phyloP scores from a whole-genome alignment of 2,329 filamentous ascomycete species.

The Alternaria incomplexa region DNA sequence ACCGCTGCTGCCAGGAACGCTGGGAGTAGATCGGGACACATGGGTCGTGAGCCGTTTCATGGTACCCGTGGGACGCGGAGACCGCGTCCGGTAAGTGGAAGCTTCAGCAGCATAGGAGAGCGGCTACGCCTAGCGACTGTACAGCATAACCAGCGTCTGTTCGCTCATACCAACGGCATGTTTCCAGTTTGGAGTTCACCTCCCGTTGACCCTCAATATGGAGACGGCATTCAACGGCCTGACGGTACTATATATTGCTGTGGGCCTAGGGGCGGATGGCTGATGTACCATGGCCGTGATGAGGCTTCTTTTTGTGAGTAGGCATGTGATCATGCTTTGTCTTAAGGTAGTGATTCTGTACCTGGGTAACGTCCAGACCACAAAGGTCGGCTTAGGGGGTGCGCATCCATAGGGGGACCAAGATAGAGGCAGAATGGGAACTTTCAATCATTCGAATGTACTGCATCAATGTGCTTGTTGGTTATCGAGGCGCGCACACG shows the following conservation, averaged over 20 bases:
- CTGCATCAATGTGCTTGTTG: background rate
- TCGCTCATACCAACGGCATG: background rate
- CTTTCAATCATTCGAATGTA: background rate
- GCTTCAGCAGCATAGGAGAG: background rate
- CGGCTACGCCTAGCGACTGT: background rate
- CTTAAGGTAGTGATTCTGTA: background rate
- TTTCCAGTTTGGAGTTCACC: background rate
- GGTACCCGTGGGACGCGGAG: accelerated
- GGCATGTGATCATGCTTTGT: background rate
- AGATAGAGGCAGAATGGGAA: background rate
- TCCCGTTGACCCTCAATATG: background rate
- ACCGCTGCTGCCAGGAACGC: background rate
- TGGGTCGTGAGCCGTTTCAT: background rate
- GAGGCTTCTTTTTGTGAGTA: background rate
- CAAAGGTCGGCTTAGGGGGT: background rate
- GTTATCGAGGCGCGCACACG: background rate
- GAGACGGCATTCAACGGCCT: background rate
- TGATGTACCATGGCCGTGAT: background rate
- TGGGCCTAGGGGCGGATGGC: background rate
- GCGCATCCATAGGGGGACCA: background rate
- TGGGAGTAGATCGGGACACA: background rate
- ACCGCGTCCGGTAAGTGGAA: background rate
- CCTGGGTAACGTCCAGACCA: background rate
- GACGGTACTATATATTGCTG: background rate
- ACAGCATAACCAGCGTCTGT: background rate